Percentiles rank a stretch among this genome's conserved stretches.
phyloP scores from a whole-genome alignment of 2,329 filamentous ascomycete species.

The Diplodia sapinea region DNA sequence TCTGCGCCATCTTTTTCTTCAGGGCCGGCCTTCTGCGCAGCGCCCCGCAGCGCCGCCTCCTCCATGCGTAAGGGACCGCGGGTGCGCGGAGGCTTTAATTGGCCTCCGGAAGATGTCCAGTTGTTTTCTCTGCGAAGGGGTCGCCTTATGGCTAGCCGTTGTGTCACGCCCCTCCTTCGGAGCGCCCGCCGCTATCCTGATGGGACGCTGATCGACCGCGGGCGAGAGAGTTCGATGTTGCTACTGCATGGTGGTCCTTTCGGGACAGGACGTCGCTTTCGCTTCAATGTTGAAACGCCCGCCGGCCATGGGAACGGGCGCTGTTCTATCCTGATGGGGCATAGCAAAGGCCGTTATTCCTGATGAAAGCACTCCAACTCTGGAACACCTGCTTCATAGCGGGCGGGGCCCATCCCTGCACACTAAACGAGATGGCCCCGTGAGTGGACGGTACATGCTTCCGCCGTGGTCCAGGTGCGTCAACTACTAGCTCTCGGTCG shows the following conservation, averaged over 20 bases:
- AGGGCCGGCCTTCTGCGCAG: background rate
- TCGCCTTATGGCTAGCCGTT: slow-evolving; percentile 25
- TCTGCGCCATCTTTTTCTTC: slow-evolving; percentile 29
- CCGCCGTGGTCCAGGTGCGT: slow-evolving; percentile 4
- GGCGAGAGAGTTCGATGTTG: slow-evolving; percentile 7
- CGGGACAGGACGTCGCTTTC: slow-evolving; percentile 16
- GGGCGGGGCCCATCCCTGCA: slow-evolving; percentile 12
- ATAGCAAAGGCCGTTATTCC: slow-evolving; percentile 17
- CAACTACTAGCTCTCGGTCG: slow-evolving; percentile 12
- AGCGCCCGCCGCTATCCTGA: slow-evolving; percentile 25
- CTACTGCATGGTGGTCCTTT: slow-evolving; percentile 14
- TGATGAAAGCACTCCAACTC: slow-evolving; percentile 29
- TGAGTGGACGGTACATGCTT: background rate
- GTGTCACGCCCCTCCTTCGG: slow-evolving; percentile 26
- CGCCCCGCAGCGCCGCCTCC: slow-evolving; percentile 5
- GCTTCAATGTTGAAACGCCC: slow-evolving; percentile 21
- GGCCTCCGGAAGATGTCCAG: background rate
- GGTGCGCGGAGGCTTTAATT: background rate
- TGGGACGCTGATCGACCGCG: slow-evolving; percentile 22
- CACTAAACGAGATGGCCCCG: slow-evolving; percentile 1
- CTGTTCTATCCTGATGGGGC: slow-evolving; percentile 8
- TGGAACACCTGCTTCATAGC: slow-evolving; percentile 30
- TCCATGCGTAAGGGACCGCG: slow-evolving; percentile 1
- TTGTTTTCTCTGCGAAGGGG: slow-evolving; percentile 24
- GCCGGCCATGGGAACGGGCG: slow-evolving; percentile 10